A percentile compares a stretch with the other conserved stretches of the same genome.
phyloP scores from a whole-genome alignment of 306 rosid genomes.

The Pachyrhizus erosus region DNA sequence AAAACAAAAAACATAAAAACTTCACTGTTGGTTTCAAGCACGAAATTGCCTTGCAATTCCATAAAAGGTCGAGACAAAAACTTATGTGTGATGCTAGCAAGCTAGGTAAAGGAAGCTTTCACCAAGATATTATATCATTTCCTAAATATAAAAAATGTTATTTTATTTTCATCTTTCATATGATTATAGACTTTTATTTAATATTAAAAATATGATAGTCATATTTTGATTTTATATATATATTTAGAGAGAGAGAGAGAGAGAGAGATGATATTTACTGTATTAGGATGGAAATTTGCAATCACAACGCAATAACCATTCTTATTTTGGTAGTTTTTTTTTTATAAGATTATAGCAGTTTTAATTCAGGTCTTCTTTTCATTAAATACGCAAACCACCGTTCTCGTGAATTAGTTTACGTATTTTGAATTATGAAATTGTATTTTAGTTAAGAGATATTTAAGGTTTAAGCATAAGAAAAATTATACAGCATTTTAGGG shows the following conservation, averaged over 20 bases:
- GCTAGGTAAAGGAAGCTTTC: conserved; percentile 9
- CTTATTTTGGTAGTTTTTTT: not conserved
- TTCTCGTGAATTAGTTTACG: not conserved
- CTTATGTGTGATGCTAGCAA: conserved; percentile 5
- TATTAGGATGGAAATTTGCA: not conserved
- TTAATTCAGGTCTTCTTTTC: not conserved
- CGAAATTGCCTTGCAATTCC: conserved; percentile 42
- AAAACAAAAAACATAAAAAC: conserved; percentile 27
- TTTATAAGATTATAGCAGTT: not conserved
- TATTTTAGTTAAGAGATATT: conserved; percentile 2
- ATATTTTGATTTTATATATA: not conserved
- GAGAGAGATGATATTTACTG: not conserved
- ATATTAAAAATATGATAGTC: not conserved
- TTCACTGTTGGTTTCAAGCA: not conserved
- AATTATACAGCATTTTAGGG: not conserved
- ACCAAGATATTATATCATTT: not conserved
- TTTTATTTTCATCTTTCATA: not conserved
- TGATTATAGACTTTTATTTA: not conserved
- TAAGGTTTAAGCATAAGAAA: not conserved
- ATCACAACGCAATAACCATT: not conserved
- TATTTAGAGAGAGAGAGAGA: not conserved
- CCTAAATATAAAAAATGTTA: not conserved
- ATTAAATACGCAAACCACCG: not conserved
- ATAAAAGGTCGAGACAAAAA: conserved; percentile 34
- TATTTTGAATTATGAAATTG: not conserved